These are phyloP conservation scores for Apiotrichum laibachii DNA, from an alignment of 1,284 basidiomycete genomes.

Conservation along the genomic window DNA sequence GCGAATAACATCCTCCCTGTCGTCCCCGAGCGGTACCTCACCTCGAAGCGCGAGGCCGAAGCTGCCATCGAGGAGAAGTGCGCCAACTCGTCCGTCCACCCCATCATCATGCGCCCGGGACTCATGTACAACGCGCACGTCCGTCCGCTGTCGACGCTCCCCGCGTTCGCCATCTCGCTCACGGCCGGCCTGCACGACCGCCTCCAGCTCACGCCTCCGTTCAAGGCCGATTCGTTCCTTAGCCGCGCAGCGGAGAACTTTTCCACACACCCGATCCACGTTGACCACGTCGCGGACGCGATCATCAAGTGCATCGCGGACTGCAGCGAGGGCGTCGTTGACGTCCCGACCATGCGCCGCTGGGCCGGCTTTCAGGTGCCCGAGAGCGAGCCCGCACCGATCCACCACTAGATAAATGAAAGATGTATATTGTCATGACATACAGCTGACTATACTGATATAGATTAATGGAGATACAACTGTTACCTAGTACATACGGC, in stretches of 20 bases:
- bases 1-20: slow-evolving; percentile 88
- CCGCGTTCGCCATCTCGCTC: slow-evolving; percentile 79
- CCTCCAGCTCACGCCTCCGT: slow-evolving; percentile 57
- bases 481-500: not conserved
- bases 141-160: slow-evolving; percentile 79
- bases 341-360: slow-evolving; percentile 67
- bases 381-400: not conserved
- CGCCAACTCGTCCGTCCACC: slow-evolving; percentile 31
- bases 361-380: slow-evolving; percentile 42
- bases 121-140: slow-evolving; percentile 94
- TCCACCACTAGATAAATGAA: not conserved
- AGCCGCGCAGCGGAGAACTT: slow-evolving; percentile 58
- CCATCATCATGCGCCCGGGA: slow-evolving; percentile 83
- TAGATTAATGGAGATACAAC: not conserved
- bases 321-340: slow-evolving; percentile 64
- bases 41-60: slow-evolving; percentile 88
- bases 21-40: slow-evolving; percentile 78
- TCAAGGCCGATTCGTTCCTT: slow-evolving; percentile 51
- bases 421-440: not conserved
- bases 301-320: slow-evolving; percentile 53
- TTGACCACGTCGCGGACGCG: slow-evolving; percentile 90
- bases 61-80: slow-evolving; percentile 10
- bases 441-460: not conserved
- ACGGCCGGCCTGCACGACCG: slow-evolving; percentile 67
- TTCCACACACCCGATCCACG: slow-evolving; percentile 83